A percentile compares a stretch with the other conserved stretches of the same genome.
Evolutionary conservation across 192 early-diverging fungal species (phyloP).

Genomic region (Dimargaris cristalligena): DNA sequence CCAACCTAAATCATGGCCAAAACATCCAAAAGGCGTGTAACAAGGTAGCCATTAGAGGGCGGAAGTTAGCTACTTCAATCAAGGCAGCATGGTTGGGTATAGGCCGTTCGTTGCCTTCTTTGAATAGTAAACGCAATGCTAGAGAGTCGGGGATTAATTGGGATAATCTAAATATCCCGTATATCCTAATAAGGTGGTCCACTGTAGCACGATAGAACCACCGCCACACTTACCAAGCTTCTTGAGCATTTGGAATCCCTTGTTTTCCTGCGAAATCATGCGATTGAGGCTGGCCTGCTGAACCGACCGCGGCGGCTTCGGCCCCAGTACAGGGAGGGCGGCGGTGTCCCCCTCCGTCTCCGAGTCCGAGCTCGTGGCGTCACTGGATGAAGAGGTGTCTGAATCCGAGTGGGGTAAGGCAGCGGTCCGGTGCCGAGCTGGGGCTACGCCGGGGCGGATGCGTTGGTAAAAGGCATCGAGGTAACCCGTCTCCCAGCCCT

Average conservation of each 20-base stretch:
- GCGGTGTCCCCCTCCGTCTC: not conserved
- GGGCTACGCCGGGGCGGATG: no score
- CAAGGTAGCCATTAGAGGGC: not conserved
- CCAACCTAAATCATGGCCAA: not conserved
- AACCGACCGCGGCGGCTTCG: not conserved
- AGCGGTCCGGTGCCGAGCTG: not conserved
- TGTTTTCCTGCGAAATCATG: constrained; percentile 9
- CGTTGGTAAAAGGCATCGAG: not conserved
- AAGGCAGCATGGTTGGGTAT: no score
- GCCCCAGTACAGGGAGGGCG: no score
- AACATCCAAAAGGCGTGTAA: not conserved
- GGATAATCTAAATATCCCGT: no score
- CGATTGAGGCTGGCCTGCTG: not conserved
- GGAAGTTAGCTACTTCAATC: no score
- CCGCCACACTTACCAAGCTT: constrained; percentile 1
- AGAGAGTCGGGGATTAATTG: not conserved
- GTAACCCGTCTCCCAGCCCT: constrained; percentile 8
- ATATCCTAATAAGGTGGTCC: no score
- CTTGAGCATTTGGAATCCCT: constrained; percentile 9
- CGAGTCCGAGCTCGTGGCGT: not conserved
- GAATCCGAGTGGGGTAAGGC: not conserved
- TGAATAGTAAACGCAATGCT: not conserved
- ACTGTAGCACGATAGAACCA: no score
- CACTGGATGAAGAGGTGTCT: not conserved
- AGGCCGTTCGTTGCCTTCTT: not conserved